Base-by-base conservation (phyloP, 225 moss, liverwort and hornwort species). In the Physcomitrium patens region DNA sequence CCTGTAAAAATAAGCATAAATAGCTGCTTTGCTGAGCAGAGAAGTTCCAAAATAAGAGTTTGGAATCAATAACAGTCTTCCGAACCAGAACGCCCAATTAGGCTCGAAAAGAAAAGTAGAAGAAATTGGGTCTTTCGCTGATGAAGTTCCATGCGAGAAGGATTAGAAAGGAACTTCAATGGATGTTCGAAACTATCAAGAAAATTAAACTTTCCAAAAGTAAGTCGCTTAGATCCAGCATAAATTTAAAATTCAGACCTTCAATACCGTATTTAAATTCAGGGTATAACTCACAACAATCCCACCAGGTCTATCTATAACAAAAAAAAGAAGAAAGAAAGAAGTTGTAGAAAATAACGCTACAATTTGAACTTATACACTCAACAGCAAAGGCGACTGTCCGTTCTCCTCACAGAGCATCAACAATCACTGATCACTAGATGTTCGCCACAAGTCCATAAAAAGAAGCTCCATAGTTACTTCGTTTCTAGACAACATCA, bases 111-210 rank as follows among this genome's bases (percentile, higher is more conserved):
- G 48, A 49, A 11, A 11, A 49, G 11, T 49, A 11, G 50, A 53
- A 60, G 57, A 67, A 43, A 66, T 49, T 47, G 49, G 31, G 31
- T 57, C 10, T 11, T 8, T 46, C 26, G 26, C 27, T 42, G 9
- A 24, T 24, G 15, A 42, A 65, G 50, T 66, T 76, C 41, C 48
- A 73, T 41, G 57, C 60, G 59, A 53, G 41, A 61, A 42, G 18
- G 18, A 44, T 28, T 20, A 19, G 7, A 12, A 27, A 77, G 54
- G 26, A 19, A 50, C 60, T 17, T 47, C 48, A 66, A 46, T 2
- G 61, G 26, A 61, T 41, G 43, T 46, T 48, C 17, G 55, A 45
- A 74, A 77, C 27, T 12, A 61, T 48, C 26, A 43, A 2, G 42
- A 20, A 55, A 69, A 55, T 47, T 41, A 16, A n/a, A 44, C 24